Percentiles rank a stretch among this genome's conserved stretches.
Conservation (phyloP, 129 eudicot species). For the Escallonia herrerae region DNA sequence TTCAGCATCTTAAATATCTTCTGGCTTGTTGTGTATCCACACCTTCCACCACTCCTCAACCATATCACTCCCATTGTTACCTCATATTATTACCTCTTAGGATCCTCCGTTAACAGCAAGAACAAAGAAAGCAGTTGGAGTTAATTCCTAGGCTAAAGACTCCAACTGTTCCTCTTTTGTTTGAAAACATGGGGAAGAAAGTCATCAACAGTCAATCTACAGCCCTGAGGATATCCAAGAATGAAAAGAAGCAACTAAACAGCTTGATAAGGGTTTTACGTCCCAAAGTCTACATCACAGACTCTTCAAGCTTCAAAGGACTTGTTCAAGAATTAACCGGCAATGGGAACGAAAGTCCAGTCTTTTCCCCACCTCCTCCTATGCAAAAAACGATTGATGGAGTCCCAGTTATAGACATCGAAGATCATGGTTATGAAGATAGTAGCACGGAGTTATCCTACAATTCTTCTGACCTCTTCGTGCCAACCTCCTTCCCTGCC, state of each 20-base stretch:
- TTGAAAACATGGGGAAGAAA: constrained; percentile 28
- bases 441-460: background rate
- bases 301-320: constrained; percentile 32
- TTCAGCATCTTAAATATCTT: constrained; percentile 36
- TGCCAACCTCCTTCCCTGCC: background rate
- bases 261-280: constrained; percentile 20
- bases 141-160: constrained; percentile 23
- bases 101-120: constrained; percentile 29
- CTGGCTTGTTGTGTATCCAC: constrained; percentile 18
- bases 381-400: background rate
- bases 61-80: constrained; percentile 4
- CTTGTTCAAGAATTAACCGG: constrained; percentile 46
- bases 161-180: background rate
- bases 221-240: constrained; percentile 9
- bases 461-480: background rate
- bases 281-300: constrained; percentile 40
- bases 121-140: constrained; percentile 17
- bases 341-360: constrained; percentile 14
- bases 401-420: background rate
- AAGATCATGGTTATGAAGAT: background rate
- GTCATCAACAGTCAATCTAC: constrained; percentile 13
- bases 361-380: constrained; percentile 6
- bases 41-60: background rate
- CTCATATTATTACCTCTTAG: constrained; percentile 27
- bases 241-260: constrained; percentile 27